Evolutionary conservation across 257 asterid genomes (phyloP).

Genomic region (Leonotis leonurus): DNA sequence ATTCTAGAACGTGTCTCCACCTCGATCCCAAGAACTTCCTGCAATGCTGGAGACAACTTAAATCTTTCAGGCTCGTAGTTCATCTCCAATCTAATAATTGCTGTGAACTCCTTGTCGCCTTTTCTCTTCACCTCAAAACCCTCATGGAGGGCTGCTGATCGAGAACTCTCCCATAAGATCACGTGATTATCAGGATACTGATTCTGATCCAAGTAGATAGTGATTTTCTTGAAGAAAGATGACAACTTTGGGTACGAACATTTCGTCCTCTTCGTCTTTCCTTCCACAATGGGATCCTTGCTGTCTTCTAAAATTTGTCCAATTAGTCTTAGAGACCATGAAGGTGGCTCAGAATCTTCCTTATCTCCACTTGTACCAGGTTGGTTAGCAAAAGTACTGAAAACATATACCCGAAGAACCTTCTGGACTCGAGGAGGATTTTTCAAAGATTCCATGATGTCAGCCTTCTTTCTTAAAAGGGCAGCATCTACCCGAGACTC

Average conservation of each 20-base stretch:
- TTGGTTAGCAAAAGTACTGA: slow-evolving; percentile 35
- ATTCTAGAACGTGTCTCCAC: slow-evolving; percentile 70
- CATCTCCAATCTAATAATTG: slow-evolving; percentile 80
- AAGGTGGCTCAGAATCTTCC: slow-evolving; percentile 45
- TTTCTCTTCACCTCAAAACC: slow-evolving; percentile 91
- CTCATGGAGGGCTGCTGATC: slow-evolving; percentile 59
- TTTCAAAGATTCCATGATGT: slow-evolving; percentile 29
- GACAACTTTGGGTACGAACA: slow-evolving; percentile 56
- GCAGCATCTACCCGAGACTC: slow-evolving; percentile 72
- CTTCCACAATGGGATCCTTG: slow-evolving; percentile 34
- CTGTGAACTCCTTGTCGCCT: slow-evolving; percentile 86
- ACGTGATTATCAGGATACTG: slow-evolving; percentile 79
- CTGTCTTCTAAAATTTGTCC: slow-evolving; percentile 75
- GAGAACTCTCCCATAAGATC: slow-evolving; percentile 80
- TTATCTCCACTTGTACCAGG: slow-evolving; percentile 22
- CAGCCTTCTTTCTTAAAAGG: slow-evolving; percentile 61
- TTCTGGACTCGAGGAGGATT: slow-evolving; percentile 26
- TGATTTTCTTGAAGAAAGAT: slow-evolving; percentile 71
- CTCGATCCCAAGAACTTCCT: slow-evolving; percentile 79
- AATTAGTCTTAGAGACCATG: slow-evolving; percentile 71
- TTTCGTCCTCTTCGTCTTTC: slow-evolving; percentile 20
- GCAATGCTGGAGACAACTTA: slow-evolving; percentile 69
- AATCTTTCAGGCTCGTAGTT: slow-evolving; percentile 60
- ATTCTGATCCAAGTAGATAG: slow-evolving; percentile 78
- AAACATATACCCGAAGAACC: slow-evolving; percentile 34